Conservation (phyloP, 805 yeast genomes). For the Candida hungchunana region DNA sequence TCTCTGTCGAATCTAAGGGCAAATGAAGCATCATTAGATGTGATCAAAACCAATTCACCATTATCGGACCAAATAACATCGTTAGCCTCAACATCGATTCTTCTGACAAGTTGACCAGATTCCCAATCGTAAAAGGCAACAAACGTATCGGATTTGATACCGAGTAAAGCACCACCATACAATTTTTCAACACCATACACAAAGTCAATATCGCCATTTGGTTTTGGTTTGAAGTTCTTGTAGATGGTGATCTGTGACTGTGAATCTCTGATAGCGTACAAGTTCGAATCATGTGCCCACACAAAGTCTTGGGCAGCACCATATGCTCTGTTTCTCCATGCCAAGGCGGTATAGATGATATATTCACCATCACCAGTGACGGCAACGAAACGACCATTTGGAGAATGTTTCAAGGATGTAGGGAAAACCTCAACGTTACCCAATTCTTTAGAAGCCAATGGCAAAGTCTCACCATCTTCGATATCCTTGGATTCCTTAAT, state of each 20-base stretch:
- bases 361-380: constrained; percentile 98
- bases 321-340: constrained; percentile 95
- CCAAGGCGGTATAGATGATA: constrained; percentile 91
- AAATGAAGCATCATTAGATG: constrained; percentile 68
- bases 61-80: constrained; percentile 91
- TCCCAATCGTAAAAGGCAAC: constrained; percentile 95
- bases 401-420: constrained; percentile 81
- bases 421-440: constrained; percentile 96
- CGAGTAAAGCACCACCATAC: constrained; percentile 85
- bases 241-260: constrained; percentile 61
- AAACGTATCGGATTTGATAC: constrained; percentile 79
- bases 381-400: constrained; percentile 95
- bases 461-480: constrained; percentile 77
- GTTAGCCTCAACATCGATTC: constrained; percentile 79
- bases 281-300: constrained; percentile 90
- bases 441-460: constrained; percentile 80
- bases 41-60: constrained; percentile 81
- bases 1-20: constrained; percentile 72
- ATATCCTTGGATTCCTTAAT: constrained; percentile 65
- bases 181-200: constrained; percentile 74
- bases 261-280: constrained; percentile 78
- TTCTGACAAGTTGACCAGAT: constrained; percentile 73
- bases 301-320: constrained; percentile 89
- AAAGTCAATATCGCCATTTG: constrained; percentile 58
- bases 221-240: constrained; percentile 81